phyloP scores from a whole-genome alignment of 305 asterid genomes.

The Plantago lanceolata region DNA sequence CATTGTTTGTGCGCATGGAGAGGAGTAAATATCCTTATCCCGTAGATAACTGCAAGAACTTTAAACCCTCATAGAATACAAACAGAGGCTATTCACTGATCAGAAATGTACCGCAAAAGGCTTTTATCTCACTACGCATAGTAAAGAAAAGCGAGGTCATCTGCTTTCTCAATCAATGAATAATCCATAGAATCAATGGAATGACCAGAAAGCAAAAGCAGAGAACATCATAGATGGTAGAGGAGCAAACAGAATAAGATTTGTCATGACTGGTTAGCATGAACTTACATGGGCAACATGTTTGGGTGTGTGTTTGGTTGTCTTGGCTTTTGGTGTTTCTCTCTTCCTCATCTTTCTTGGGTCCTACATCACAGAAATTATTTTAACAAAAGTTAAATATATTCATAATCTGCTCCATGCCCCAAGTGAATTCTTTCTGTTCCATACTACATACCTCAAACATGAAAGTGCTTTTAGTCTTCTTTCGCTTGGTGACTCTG shows the following conservation, averaged over 20 bases:
- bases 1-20: neutral
- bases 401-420: constrained; percentile 18
- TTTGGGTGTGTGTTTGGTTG: constrained; percentile 69
- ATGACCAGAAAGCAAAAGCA: constrained; percentile 19
- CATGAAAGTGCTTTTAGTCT: constrained; percentile 89
- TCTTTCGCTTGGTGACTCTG: constrained; percentile 79
- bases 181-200: constrained; percentile 5
- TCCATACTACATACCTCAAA: constrained; percentile 51
- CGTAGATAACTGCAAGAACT: no score
- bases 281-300: constrained; percentile 47
- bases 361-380: constrained; percentile 42
- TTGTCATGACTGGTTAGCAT: constrained; percentile 19
- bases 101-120: constrained; percentile 3
- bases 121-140: neutral
- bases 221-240: neutral
- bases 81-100: neutral
- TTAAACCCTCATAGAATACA: neutral
- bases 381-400: constrained; percentile 14
- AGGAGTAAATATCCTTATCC: constrained; percentile 2
- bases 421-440: constrained; percentile 16
- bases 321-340: constrained; percentile 63
- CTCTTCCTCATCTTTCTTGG: constrained; percentile 64
- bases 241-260: neutral
- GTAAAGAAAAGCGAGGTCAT: no score
- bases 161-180: neutral